Conservation (phyloP, 2,329 filamentous ascomycete genomes). For the Fusarium sacchari region DNA sequence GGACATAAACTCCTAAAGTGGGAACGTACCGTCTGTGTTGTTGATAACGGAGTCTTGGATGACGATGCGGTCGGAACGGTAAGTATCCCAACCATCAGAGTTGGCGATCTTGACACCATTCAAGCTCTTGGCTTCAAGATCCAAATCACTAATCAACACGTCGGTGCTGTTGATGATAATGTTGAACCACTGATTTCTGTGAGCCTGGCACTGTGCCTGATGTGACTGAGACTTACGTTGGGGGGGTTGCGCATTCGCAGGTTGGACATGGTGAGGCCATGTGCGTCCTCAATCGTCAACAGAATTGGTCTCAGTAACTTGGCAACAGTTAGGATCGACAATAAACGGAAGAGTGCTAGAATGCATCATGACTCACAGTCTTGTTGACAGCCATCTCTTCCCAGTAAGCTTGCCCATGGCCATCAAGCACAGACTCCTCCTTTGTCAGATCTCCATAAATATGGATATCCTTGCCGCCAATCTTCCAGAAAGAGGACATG, state of each 20-base stretch:
- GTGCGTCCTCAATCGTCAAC: slow-evolving; percentile 37
- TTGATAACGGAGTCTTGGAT: slow-evolving; percentile 72
- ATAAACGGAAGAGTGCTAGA: accelerated
- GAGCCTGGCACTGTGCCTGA: not conserved
- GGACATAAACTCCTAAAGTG: accelerated
- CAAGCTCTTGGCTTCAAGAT: slow-evolving; percentile 59
- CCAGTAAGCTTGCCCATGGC: slow-evolving; percentile 40
- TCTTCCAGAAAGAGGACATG: slow-evolving; percentile 56
- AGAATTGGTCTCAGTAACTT: slow-evolving; percentile 40
- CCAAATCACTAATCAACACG: slow-evolving; percentile 70
- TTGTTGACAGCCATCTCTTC: slow-evolving; percentile 32
- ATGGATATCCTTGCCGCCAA: slow-evolving; percentile 59
- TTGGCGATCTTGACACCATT: slow-evolving; percentile 54
- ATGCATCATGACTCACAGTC: slow-evolving; percentile 40
- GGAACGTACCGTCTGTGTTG: slow-evolving; percentile 37
- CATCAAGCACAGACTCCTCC: slow-evolving; percentile 72
- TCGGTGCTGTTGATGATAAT: slow-evolving; percentile 73
- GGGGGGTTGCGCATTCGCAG: slow-evolving; percentile 69
- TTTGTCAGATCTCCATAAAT: slow-evolving; percentile 74
- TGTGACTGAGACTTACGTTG: slow-evolving; percentile 23
- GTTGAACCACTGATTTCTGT: slow-evolving; percentile 53
- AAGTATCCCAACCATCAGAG: slow-evolving; percentile 73
- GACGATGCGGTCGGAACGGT: slow-evolving; percentile 68
- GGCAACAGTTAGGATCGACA: not conserved
- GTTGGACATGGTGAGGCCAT: slow-evolving; percentile 67